Evolutionary conservation across 768 basidiomycete species (phyloP).

Genomic region (Porphyrellus cyaneotinctus): DNA sequence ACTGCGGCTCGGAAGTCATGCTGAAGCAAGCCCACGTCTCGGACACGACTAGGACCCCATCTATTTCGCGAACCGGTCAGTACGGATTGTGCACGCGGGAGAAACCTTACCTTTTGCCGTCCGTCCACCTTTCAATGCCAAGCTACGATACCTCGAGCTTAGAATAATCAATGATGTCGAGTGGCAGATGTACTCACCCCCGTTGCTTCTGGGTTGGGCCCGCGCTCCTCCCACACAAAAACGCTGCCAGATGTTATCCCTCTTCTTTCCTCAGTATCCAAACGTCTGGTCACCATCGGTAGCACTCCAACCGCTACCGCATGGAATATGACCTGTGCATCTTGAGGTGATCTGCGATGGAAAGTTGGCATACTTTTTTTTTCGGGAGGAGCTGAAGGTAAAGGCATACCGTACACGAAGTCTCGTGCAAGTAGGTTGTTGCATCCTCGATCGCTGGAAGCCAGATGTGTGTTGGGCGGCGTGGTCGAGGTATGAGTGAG

Average conservation of each 20-base stretch:
- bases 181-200: slow-evolving; percentile 44
- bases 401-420: slow-evolving; percentile 47
- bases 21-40: slow-evolving; percentile 50
- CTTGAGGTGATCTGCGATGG: slow-evolving; percentile 45
- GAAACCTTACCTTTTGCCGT: slow-evolving; percentile 46
- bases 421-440: slow-evolving; percentile 62
- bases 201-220: slow-evolving; percentile 59
- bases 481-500: slow-evolving; percentile 21
- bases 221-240: slow-evolving; percentile 83
- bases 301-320: slow-evolving; percentile 56
- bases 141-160: slow-evolving; percentile 38
- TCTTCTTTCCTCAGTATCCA: slow-evolving; percentile 73
- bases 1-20: background rate
- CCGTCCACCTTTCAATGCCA: slow-evolving; percentile 80
- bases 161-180: slow-evolving; percentile 1
- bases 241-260: slow-evolving; percentile 67
- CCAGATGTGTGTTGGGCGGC: slow-evolving; percentile 7
- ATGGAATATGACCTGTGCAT: slow-evolving; percentile 74
- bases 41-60: slow-evolving; percentile 78
- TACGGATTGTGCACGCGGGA: background rate
- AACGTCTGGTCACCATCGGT: slow-evolving; percentile 65
- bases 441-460: slow-evolving; percentile 39
- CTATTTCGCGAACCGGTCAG: slow-evolving; percentile 25
- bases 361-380: background rate
- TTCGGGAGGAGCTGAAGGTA: background rate